These are phyloP conservation scores for Dendrocalamus sinicus DNA, from an alignment of 176 grass and related monocot genomes.

Conservation along the genomic window DNA sequence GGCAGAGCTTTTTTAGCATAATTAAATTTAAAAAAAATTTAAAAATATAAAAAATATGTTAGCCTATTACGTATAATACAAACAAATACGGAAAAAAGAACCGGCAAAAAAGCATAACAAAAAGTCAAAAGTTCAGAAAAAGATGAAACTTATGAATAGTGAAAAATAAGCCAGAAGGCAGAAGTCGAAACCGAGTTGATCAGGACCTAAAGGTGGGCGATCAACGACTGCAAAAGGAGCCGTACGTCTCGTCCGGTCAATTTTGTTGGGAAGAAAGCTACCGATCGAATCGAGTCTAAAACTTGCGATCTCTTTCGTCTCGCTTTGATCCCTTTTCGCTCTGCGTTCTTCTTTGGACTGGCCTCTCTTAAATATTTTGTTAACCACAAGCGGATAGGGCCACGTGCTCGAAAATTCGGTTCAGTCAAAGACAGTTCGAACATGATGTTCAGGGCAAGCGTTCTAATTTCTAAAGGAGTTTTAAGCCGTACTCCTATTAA, in stretches of 20 bases:
- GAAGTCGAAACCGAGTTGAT: no score
- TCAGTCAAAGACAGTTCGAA: not conserved
- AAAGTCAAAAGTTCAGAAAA: no score
- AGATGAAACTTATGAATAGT: no score
- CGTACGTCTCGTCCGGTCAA: constrained; percentile 30
- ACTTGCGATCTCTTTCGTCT: not conserved
- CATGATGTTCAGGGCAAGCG: not conserved
- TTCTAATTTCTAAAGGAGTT: no score
- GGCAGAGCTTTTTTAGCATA: no score
- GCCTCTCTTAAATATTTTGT: not conserved
- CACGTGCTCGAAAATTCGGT: constrained; percentile 14
- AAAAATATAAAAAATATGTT: no score
- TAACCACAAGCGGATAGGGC: not conserved
- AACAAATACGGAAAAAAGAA: no score
- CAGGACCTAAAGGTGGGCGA: not conserved
- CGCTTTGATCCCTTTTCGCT: not conserved
- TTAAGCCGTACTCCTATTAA: not conserved
- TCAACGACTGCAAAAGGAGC: constrained; percentile 6
- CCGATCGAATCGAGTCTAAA: constrained; percentile 28
- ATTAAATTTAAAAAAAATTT: no score
- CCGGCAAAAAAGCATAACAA: no score
- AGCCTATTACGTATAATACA: no score
- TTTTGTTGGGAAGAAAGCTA: constrained; percentile 41
- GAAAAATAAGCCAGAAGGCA: no score
- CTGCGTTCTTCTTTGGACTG: not conserved